Evolutionary conservation across 495 filamentous ascomycete genomes (phyloP), one percentile per base, ranked within the genome.

Genomic region (Astrothelium macrocarpum): DNA sequence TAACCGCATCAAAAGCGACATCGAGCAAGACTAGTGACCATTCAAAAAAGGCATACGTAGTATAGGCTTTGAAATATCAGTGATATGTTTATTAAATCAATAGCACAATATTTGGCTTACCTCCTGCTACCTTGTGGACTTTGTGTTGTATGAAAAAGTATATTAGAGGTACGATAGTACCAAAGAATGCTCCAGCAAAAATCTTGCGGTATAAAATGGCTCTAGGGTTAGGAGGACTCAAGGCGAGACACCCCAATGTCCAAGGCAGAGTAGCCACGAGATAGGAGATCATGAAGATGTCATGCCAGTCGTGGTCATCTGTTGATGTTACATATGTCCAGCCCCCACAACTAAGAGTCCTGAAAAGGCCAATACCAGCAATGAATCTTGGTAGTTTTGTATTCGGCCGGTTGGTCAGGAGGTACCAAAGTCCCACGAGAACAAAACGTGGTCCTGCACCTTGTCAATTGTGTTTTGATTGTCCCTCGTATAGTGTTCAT

Each of bases 131-230:
- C 66, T 87, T 90, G 73, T 97, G 91, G 53, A 99, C 88, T 76
- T 98, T 99, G 78, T 99, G 94, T 71, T 99, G 95, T 68, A 99
- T 95, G 73, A 97, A 99, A 71, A 88, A 99, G 77, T 97, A 97
- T 36, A 97, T 82, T 78, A 97, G 78, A 56, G 92, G 91, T 29
- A 96, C 85, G 45, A 97, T 76, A 1, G 90, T 95, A 59, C 88
- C 89, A 72, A 97, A 97, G 78, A 99, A 99, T 28, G 85, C 80
- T 12, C 84, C 78, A 1, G 90, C 91, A 58, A 97, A 75, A 59
- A 87, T 86, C 77, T 94, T 97, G 60, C 95, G 81, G 71, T 95
- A 96, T 74, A 90, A 91, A 66, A 96, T 82, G 2, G 95, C 90
- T 59, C 78, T 83, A 29, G 84, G 79, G 72, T 97, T 97, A 66